Conservation (phyloP, 805 yeast species). For the Lipomyces kockii region DNA sequence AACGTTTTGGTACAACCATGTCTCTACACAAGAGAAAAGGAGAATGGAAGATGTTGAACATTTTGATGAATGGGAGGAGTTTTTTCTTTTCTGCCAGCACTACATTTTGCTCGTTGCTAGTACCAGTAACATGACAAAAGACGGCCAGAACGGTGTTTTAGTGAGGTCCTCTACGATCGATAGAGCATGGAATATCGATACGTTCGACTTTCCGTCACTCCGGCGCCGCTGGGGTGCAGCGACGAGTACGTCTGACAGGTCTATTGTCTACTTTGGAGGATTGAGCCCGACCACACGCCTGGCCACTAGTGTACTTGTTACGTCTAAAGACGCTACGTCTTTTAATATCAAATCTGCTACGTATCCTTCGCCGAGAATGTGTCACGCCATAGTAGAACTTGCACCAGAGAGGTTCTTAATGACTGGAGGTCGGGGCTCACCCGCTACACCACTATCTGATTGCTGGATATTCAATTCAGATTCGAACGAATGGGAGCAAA, state of each 20-base stretch:
- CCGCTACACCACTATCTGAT: slow-evolving; percentile 54
- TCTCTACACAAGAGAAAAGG: slow-evolving; percentile 48
- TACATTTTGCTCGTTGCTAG: slow-evolving; percentile 71
- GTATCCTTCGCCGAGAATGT: slow-evolving; percentile 53
- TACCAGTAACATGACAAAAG: not conserved
- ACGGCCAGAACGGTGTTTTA: not conserved
- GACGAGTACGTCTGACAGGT: not conserved
- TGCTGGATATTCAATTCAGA: slow-evolving; percentile 48
- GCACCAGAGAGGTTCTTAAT: slow-evolving; percentile 46
- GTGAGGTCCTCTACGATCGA: not conserved
- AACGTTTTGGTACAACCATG: slow-evolving; percentile 60
- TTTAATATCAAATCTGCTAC: slow-evolving; percentile 38
- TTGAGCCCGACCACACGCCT: slow-evolving; percentile 34
- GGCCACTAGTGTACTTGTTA: slow-evolving; percentile 22
- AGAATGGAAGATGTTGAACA: slow-evolving; percentile 60
- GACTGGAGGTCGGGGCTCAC: slow-evolving; percentile 72
- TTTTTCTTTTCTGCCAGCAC: slow-evolving; percentile 73
- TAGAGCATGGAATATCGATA: not conserved
- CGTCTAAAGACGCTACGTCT: slow-evolving; percentile 16
- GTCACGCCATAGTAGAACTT: slow-evolving; percentile 57
- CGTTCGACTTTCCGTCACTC: not conserved
- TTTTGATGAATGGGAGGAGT: slow-evolving; percentile 87
- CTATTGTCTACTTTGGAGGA: slow-evolving; percentile 28
- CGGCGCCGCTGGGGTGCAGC: slow-evolving; percentile 27
- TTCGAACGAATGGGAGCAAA: slow-evolving; percentile 49